Percentiles rank a stretch among this genome's conserved stretches.
phyloP scores from a whole-genome alignment of 805 yeast species.

The Cyberlindnera veronae region DNA sequence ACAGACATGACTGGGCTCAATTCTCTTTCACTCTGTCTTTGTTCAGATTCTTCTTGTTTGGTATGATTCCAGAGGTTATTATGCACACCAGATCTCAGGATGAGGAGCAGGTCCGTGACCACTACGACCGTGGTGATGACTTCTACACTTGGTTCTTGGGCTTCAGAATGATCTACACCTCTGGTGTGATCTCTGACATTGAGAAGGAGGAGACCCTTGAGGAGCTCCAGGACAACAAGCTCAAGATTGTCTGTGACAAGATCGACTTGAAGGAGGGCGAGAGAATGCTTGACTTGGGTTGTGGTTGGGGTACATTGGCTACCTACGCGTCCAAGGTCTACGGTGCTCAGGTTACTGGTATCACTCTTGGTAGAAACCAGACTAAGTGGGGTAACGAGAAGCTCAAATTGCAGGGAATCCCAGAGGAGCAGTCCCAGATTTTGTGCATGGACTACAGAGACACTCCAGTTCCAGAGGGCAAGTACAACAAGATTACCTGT shows the following conservation, averaged over 20 bases:
- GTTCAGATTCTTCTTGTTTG: conserved; percentile 76
- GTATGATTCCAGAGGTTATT: conserved; percentile 90
- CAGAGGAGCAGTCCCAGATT: conserved; percentile 66
- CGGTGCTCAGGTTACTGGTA: conserved; percentile 85
- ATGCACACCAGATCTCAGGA: conserved; percentile 91
- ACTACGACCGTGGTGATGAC: conserved; percentile 95
- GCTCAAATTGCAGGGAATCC: conserved; percentile 64
- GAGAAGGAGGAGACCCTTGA: conserved; percentile 69
- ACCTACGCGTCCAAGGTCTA: conserved; percentile 76
- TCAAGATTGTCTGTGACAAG: conserved; percentile 84
- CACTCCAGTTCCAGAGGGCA: conserved; percentile 67
- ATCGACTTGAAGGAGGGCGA: conserved; percentile 73
- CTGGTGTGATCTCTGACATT: conserved; percentile 77
- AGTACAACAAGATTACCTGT: conserved; percentile 83
- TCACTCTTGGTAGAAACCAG: conserved; percentile 87
- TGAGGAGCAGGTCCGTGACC: conserved; percentile 94
- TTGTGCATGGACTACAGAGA: conserved; percentile 89
- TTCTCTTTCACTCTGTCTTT: conserved; percentile 74
- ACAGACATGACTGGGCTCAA: conserved; percentile 87
- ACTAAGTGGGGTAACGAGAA: conserved; percentile 83
- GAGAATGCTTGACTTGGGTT: conserved; percentile 76
- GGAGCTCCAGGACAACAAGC: conserved; percentile 83
- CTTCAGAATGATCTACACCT: conserved; percentile 90
- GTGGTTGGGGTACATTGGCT: conserved; percentile 96
- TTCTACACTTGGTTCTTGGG: conserved; percentile 93